phyloP scores from a whole-genome alignment of 306 rosid species.

The Rubus parviflorus region DNA sequence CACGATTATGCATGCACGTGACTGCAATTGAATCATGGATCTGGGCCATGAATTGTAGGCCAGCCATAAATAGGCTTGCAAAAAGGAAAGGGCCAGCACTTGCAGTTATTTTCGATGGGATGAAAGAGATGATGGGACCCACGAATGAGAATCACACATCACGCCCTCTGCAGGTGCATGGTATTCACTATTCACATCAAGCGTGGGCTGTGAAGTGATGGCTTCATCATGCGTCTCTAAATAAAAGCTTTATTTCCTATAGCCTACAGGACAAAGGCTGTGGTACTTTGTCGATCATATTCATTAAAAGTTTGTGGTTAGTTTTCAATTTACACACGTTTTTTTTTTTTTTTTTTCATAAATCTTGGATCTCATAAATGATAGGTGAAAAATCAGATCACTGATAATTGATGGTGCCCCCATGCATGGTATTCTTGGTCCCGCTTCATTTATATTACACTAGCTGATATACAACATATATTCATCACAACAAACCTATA shows the following conservation, averaged over 20 bases:
- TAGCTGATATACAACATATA: no score
- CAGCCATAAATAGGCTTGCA: conserved; percentile 26
- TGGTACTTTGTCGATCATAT: not conserved
- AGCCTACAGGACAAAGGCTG: not conserved
- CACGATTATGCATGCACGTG: conserved; percentile 77
- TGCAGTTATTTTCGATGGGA: not conserved
- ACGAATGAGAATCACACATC: not conserved
- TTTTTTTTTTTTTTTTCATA: not conserved
- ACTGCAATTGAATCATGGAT: conserved; percentile 66
- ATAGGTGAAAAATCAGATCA: not conserved
- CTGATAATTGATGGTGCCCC: not conserved
- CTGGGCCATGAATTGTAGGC: conserved; percentile 45
- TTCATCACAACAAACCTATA: no score
- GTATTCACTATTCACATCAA: not conserved
- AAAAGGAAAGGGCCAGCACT: conserved; percentile 36
- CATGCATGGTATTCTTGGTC: not conserved
- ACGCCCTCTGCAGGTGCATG: no score
- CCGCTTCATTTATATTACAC: not conserved
- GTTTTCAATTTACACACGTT: no score
- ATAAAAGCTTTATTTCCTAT: no score
- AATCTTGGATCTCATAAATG: not conserved
- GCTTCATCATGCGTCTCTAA: not conserved
- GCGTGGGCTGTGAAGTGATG: conserved; percentile 13
- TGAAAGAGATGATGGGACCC: not conserved
- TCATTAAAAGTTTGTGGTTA: not conserved